phyloP scores from a whole-genome alignment of 2,329 filamentous ascomycete genomes.

The Fusarium sp. region DNA sequence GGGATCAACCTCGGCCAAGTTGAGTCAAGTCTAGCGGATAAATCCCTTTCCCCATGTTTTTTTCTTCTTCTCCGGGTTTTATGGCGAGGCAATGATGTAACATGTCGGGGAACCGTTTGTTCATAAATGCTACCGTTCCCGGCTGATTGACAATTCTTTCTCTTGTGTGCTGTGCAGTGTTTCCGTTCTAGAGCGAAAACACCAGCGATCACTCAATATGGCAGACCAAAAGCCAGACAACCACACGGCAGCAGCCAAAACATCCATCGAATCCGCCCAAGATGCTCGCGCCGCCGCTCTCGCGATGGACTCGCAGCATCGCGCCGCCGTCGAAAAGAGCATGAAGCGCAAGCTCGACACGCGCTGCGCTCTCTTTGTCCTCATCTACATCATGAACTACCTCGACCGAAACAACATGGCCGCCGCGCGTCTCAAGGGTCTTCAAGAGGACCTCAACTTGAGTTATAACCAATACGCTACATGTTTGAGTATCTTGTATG shows the following conservation, averaged over 20 bases:
- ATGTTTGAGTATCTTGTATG: conserved; percentile 72
- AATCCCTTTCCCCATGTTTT: conserved; percentile 29
- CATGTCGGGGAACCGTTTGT: background rate
- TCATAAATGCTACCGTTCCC: conserved; percentile 14
- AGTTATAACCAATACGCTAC: conserved; percentile 71
- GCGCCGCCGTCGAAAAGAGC: conserved; percentile 68
- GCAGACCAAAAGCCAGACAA: conserved; percentile 30
- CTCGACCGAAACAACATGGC: conserved; percentile 76
- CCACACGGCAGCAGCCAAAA: conserved; percentile 31
- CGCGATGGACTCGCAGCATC: conserved; percentile 59
- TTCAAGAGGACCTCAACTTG: conserved; percentile 70
- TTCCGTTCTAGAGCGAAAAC: background rate
- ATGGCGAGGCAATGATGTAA: conserved; percentile 21
- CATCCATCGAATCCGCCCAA: conserved; percentile 31
- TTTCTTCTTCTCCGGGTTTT: background rate
- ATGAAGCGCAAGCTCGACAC: conserved; percentile 78
- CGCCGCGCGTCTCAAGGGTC: conserved; percentile 71
- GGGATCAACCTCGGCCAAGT: conserved; percentile 1
- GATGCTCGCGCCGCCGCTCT: conserved; percentile 11
- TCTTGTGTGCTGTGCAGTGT: background rate
- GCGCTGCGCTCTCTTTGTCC: conserved; percentile 74
- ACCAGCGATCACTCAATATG: conserved; percentile 3
- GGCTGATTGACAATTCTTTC: background rate
- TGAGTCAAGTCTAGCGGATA: conserved; percentile 9
- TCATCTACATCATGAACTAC: conserved; percentile 83